Evolutionary conservation across 2,329 filamentous ascomycete genomes (phyloP), one percentile per base, ranked within the genome.

Genomic region (Ustulina deusta): DNA sequence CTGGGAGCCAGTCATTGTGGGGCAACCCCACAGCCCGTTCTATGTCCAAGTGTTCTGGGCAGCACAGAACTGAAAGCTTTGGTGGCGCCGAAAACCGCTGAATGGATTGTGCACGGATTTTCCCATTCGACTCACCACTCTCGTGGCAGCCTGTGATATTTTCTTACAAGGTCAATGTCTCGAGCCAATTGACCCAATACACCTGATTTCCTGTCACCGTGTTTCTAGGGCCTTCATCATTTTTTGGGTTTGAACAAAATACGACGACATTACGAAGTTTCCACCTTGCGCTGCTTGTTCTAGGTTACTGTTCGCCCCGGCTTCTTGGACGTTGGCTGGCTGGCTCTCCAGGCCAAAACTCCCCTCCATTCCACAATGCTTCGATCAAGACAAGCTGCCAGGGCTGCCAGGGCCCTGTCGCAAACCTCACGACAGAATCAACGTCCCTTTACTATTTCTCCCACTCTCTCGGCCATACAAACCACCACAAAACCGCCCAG

Each of bases 371-470:
- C 68, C 76, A 77, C 74, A 71, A 87, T 87, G 85, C 82, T 86
- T 74, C 84, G 84, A 74, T 81, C 77, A 73, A 81, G 83, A 74
- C 82, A 83, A 74, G 81, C 83, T 68, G 76, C 78, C 74, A 81
- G 79, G 78, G 84, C 84, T 81, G 72, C 84, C 70, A 82, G 78
- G 79, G 80, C 80, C 75, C 60, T 84, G 74, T 75, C 77, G 70
- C 77, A 79, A 65, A 71, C 78, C 61, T 81, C 80, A 73, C 73
- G 78, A 67, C 74, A 73, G 52, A 75, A 74, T 66, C 72, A 78
- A 38, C 79, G 83, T 61, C 71, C 76, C 49, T 79, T 86, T 69
- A 81, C 81, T 62, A 79, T 79, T n/a, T 78, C 83, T 29, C 75
- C 81, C 29, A 74, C 78, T 44, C 75, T 77, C 17, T 74, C 80